Evolutionary conservation across 208 protist species (phyloP), one percentile per base, ranked within the genome.

Genomic region (Crithidia fasciculata): DNA sequence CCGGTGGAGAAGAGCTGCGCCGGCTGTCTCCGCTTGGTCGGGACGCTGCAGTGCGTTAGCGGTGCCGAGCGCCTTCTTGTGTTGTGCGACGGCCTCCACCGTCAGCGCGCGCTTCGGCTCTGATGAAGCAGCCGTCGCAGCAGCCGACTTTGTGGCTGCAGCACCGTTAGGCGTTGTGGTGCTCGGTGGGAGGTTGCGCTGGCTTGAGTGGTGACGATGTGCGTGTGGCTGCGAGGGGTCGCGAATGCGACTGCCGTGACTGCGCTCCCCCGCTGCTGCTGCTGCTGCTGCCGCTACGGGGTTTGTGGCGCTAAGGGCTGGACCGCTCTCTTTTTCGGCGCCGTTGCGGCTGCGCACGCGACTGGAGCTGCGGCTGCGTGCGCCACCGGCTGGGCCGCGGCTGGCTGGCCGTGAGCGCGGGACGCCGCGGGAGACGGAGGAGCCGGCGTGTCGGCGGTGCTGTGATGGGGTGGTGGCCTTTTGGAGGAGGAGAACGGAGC

Each of bases 401-500:
- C 53, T 50, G 19, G 66, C 49, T 3, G 73, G 64, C 8, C 52
- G 64, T 10, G 63, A 43, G 19, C 68, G 63, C 9, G 82, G 50
- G 5, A 56, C 65, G 43, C 57, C 60, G 6, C 55, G 74, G 15
- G 74, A 80, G 6, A 55, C 62, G 2, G 74, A 80, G 19, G 55
- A 80, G 49, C 59, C 36, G 28, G 69, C 69, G 37, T 61, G 73
- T n/a, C 44, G 75, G 18, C 65, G 72, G 36, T 80, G 82, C 15
- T 60, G 78, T 5, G 73, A 82, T n/a, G 84, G 81, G 0, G 84
- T 84, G 5, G 84, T 84, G 15, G 57, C 64, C 16, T 82, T 82
- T n/a, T 93, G 88, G 40, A 93, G 63, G 16, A 74, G 77, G 37
- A 93, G 60, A 39, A 90, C 62, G 4, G 77, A 68, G 8, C 79